Percentiles rank a stretch among this genome's conserved stretches.
Conservation (phyloP, 495 filamentous ascomycete species). For the Diplogelasinospora grovesii region DNA sequence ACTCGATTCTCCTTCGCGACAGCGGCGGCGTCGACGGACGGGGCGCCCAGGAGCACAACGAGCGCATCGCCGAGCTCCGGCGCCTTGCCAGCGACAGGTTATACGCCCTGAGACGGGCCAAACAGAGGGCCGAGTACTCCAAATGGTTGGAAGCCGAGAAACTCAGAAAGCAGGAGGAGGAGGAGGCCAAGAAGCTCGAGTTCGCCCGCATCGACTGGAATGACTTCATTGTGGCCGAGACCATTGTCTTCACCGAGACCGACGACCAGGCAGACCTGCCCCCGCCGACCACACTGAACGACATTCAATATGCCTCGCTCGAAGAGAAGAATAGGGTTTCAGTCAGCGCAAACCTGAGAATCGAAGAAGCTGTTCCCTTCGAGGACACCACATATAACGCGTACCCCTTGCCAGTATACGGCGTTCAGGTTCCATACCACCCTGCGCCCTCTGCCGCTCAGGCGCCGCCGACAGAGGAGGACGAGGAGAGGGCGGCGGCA, state of each 20-base stretch:
- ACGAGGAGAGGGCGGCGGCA: conserved; percentile 65
- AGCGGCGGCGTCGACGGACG: conserved; percentile 64
- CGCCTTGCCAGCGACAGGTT: conserved; percentile 74
- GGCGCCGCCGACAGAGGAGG: conserved; percentile 36
- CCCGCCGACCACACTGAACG: conserved; percentile 78
- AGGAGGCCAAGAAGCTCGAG: conserved; percentile 73
- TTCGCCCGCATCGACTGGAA: conserved; percentile 97
- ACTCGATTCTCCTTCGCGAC: conserved; percentile 70
- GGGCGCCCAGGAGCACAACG: conserved; percentile 57
- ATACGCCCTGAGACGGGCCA: conserved; percentile 71
- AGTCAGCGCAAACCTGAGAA: conserved; percentile 69
- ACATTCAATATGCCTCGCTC: conserved; percentile 86
- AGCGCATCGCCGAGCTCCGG: conserved; percentile 66
- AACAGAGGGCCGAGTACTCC: conserved; percentile 77
- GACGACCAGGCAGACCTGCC: conserved; percentile 85
- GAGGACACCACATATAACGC: conserved; percentile 49
- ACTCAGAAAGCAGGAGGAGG: conserved; percentile 79
- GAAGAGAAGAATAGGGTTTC: conserved; percentile 92
- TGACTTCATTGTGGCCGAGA: conserved; percentile 94
- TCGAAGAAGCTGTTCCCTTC: conserved; percentile 92
- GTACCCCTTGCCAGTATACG: conserved; percentile 24
- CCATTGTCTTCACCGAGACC: conserved; percentile 83
- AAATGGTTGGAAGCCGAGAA: conserved; percentile 82
- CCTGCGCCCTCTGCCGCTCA: no score
- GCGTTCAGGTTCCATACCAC: no score